Conservation (phyloP, 2,329 filamentous ascomycete species). For the Fusarium heterosporum region DNA sequence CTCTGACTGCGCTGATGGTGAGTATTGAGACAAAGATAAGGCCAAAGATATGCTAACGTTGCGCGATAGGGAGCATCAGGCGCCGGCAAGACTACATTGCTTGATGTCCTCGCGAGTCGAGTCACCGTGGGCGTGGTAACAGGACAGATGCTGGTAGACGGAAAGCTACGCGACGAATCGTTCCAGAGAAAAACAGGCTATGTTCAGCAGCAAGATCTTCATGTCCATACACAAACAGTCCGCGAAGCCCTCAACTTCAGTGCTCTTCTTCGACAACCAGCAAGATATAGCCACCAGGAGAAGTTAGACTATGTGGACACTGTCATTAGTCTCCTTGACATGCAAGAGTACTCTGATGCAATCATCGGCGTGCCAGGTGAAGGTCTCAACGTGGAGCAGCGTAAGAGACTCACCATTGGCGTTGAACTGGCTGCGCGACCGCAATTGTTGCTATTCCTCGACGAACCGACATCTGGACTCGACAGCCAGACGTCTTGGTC, state of each 20-base stretch:
- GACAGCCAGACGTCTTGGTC: constrained; percentile 71
- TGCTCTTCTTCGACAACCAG: constrained; percentile 82
- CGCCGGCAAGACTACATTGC: constrained; percentile 87
- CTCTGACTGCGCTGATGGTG: constrained; percentile 78
- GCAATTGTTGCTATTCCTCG: constrained; percentile 67
- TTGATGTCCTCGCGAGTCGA: constrained; percentile 84
- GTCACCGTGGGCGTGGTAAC: constrained; percentile 86
- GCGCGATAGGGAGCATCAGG: constrained; percentile 78
- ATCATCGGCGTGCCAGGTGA: constrained; percentile 70
- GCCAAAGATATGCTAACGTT: constrained; percentile 83
- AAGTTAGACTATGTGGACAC: constrained; percentile 87
- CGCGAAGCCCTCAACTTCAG: constrained; percentile 86
- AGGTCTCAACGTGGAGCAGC: constrained; percentile 68
- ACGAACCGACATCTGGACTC: constrained; percentile 69
- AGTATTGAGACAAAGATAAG: constrained; percentile 75
- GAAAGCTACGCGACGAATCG: constrained; percentile 74
- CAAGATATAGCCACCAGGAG: constrained; percentile 72
- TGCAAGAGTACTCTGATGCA: constrained; percentile 72
- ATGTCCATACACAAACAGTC: constrained; percentile 82
- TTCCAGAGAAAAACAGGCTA: constrained; percentile 92
- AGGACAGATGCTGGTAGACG: constrained; percentile 77
- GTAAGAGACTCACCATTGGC: constrained; percentile 69
- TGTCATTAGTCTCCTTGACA: constrained; percentile 71
- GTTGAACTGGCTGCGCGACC: constrained; percentile 65
- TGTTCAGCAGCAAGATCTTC: constrained; percentile 88